Base-by-base conservation (phyloP, 768 basidiomycete genomes). In the Termitomyces eurrhizus region DNA sequence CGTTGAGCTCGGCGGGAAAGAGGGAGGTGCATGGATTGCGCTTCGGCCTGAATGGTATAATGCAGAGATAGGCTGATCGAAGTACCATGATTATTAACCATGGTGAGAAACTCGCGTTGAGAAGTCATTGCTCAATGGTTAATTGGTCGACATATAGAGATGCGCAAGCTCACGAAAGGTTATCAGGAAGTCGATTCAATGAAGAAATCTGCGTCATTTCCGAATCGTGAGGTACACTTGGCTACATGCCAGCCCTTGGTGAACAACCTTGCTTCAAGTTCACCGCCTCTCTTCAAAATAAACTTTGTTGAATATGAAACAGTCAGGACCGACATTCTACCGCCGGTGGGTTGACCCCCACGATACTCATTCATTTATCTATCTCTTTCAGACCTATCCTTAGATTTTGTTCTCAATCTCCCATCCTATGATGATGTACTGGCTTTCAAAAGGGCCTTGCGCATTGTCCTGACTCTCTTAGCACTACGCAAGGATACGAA, bases 1-100 rank as follows among this genome's bases (percentile, higher is more conserved):
- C 35, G 64, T 82, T 56, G 71, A 74, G 45, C 69, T 74, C 14
- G 82, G 82, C 33, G 80, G 78, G 4, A 48, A 44, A 46, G 74
- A 70, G 32, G 72, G 72, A 4, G 41, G 58, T 14, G 75, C 73
- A 9, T 81, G 81, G 81, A 74, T 80, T 35, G 50, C 65, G 13
- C 65, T 80, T 39, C 66, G 66, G 12, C 68, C 73, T 26, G 66
- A 70, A n/a, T 75, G 72, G 67, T 61, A 69, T 49, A 61, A 65
- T 44, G 57, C 64, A 36, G 61, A 58, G 52, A 49, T 52, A 51
- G 46, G 32, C 49, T 67, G 63, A 63, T 35, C 13, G 7, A 55
- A 12, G 21, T 32, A n/a, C 21, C 29, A 42, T 32, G 29, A 21
- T 21, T 21, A 21, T 21, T 21, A 21, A 70, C 56, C 64, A 65